Conservation (phyloP, 495 filamentous ascomycete species). For the Penicillium odoratum region DNA sequence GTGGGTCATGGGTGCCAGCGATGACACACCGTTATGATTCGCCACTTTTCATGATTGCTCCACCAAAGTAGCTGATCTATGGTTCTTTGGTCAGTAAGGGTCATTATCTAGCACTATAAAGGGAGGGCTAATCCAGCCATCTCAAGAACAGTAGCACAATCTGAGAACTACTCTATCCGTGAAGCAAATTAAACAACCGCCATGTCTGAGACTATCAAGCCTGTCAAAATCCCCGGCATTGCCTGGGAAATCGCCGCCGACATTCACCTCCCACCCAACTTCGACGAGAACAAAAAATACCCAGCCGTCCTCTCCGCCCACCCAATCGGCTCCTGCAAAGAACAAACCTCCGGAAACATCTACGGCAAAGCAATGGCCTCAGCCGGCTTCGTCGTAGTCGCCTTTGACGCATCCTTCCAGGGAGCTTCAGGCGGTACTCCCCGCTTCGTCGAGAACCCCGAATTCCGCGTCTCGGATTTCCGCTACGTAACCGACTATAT, state of each 20-base stretch:
- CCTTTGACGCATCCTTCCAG: constrained; percentile 38
- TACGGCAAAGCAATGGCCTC: constrained; percentile 32
- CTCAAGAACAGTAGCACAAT: no score
- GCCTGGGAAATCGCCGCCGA: constrained; percentile 22
- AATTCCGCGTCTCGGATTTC: constrained; percentile 34
- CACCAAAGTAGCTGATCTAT: no score
- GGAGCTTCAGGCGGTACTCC: constrained; percentile 34
- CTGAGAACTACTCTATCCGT: no score
- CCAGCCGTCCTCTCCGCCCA: constrained; percentile 26
- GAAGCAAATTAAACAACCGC: neutral
- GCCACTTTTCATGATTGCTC: no score
- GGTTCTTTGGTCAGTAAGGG: no score
- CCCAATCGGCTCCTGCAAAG: constrained; percentile 36
- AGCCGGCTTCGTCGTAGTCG: constrained; percentile 33
- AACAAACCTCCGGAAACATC: constrained; percentile 34
- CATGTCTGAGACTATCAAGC: constrained; percentile 12
- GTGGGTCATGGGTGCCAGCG: no score
- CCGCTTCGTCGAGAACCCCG: constrained; percentile 34
- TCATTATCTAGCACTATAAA: no score
- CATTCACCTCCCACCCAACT: constrained; percentile 22
- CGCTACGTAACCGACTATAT: constrained; percentile 35
- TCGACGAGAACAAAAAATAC: constrained; percentile 19
- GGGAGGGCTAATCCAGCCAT: no score
- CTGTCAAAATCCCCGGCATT: constrained; percentile 16
- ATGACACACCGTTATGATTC: no score